Conservation (phyloP, 257 asterid species). For the Vinca minor region DNA sequence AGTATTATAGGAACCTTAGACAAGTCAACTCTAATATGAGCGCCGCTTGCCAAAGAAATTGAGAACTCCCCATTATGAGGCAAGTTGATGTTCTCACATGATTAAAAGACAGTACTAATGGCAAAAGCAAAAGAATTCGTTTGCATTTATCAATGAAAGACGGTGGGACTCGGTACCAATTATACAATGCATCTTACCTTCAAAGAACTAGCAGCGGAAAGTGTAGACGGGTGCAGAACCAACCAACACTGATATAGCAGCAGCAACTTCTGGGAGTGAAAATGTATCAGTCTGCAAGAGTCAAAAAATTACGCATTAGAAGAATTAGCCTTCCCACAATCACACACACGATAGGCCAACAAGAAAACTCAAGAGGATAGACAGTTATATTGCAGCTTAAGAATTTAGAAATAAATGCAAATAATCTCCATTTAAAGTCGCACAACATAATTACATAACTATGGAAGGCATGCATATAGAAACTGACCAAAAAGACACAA, state of each 20-base stretch:
- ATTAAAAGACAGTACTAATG: background rate
- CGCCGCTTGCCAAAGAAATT: slow-evolving; percentile 51
- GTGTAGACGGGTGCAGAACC: slow-evolving; percentile 74
- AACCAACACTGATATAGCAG: slow-evolving; percentile 77
- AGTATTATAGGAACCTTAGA: slow-evolving; percentile 52
- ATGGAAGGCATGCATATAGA: background rate
- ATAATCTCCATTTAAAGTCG: background rate
- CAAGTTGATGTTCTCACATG: background rate
- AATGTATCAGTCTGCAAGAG: slow-evolving; percentile 54
- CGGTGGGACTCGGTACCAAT: background rate
- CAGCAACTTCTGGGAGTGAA: slow-evolving; percentile 65
- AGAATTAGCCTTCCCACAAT: background rate
- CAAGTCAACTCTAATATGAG: slow-evolving; percentile 57
- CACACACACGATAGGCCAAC: background rate
- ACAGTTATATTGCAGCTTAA: background rate
- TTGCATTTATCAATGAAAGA: background rate
- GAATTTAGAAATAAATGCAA: background rate
- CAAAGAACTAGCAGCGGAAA: slow-evolving; percentile 62
- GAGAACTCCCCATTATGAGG: slow-evolving; percentile 57
- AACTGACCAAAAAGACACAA: background rate
- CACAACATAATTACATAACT: background rate
- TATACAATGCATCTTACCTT: slow-evolving; percentile 40
- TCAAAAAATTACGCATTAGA: background rate
- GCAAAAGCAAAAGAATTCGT: background rate
- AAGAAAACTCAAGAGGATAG: background rate